Conservation (phyloP, 495 filamentous ascomycete genomes). For the Cercophora sp. region DNA sequence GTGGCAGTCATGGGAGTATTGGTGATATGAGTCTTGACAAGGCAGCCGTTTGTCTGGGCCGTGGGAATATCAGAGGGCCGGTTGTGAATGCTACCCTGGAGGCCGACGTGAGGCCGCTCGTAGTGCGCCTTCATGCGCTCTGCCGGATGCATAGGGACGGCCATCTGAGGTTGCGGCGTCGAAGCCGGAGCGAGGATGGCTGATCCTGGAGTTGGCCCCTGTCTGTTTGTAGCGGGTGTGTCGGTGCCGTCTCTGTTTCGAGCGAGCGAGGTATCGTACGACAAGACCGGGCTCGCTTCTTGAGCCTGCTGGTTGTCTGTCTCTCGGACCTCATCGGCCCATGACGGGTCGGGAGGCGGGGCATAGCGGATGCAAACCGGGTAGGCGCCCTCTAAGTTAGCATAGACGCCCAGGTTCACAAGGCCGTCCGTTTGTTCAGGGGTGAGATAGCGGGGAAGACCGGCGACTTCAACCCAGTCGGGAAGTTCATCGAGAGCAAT, state of each 20-base stretch:
- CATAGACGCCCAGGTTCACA: constrained; percentile 33
- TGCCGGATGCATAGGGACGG: constrained; percentile 13
- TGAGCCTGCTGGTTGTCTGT: not conserved
- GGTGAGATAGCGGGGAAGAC: constrained; percentile 35
- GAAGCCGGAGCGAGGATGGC: too few relatives aligned
- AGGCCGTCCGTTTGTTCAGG: constrained; percentile 36
- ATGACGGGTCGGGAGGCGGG: not conserved
- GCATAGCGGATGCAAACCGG: constrained; percentile 21
- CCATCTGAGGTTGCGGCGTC: too few relatives aligned
- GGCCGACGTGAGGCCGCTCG: not conserved
- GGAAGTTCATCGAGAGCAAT: constrained; percentile 46
- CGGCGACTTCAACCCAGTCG: constrained; percentile 33
- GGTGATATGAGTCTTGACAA: too few relatives aligned
- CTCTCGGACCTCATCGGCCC: not conserved
- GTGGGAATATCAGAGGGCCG: not conserved
- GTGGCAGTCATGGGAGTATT: too few relatives aligned
- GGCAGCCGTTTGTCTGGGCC: too few relatives aligned
- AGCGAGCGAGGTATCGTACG: too few relatives aligned
- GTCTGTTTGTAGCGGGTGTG: too few relatives aligned
- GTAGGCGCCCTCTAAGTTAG: constrained; percentile 28
- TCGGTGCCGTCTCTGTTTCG: too few relatives aligned
- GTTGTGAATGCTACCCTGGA: constrained; percentile 4
- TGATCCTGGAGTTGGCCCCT: too few relatives aligned
- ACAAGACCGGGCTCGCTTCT: too few relatives aligned
- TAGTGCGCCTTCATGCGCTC: constrained; percentile 13